Evolutionary conservation across 2,329 filamentous ascomycete species (phyloP), one percentile per base, ranked within the genome.

Genomic region (Zymoseptoria pseudotritici): DNA sequence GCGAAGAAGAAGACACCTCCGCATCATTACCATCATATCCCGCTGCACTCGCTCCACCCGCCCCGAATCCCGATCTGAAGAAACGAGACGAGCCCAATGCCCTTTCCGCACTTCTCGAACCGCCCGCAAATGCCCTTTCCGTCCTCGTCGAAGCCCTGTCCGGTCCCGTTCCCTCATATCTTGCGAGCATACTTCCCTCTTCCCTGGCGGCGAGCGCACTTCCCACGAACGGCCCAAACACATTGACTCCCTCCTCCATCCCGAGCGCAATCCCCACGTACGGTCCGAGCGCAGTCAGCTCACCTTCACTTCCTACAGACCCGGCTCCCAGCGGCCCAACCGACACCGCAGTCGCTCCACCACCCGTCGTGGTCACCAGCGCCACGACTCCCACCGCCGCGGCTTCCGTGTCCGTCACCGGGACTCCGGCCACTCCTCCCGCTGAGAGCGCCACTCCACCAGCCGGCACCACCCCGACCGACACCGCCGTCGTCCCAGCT

Each of bases 271-370:
- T 55, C 51, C 55, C 62, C 29, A 19, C 21, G 11, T 50, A 51
- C 13, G 21, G 50, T 29, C 21, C 36, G 49, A 52, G 62, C 56
- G 50, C 59, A 58, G 62, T 60, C 59, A 66, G 63, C 64, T 66
- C 57, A 65, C 61, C 36, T 55, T 62, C 58, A 53, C 29, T 53
- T 51, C 57, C 65, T 36, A 54, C 63, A 66, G 65, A 56, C 57
- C 53, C 58, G 53, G 49, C 62, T 52, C 49, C 29, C 29, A 54
- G 53, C 22, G 29, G 42, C 54, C 56, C 63, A 57, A 22, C 57
- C 19, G 26, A 24, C 50, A 58, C 55, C 50, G 56, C 46, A 29
- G 54, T 17, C 42, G 46, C 58, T 52, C 59, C 11, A 19, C 55
- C 24, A 54, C 52, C 52, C 50, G 52, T 60, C 58, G 19, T 63